phyloP scores from a whole-genome alignment of 352 stramenopile species.

The Pythium rishiriense region DNA sequence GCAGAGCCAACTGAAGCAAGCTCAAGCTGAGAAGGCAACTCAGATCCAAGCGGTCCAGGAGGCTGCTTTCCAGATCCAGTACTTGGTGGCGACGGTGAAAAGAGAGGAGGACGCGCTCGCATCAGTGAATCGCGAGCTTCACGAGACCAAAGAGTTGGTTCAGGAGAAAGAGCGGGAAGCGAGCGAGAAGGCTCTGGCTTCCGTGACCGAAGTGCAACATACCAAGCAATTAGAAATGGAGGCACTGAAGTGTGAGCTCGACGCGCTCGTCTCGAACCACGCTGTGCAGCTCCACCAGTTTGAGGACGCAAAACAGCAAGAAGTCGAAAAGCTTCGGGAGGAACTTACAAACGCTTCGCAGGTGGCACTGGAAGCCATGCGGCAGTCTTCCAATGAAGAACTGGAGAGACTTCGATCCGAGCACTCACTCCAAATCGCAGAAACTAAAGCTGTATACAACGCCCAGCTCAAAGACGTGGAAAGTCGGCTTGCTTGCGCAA shows the following conservation, averaged over 20 bases:
- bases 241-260: constrained; percentile 10
- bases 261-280: not conserved
- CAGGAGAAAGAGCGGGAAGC: not conserved
- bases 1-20: not conserved
- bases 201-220: not conserved
- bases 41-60: constrained; percentile 1
- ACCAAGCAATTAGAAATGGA: not conserved
- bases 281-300: not conserved
- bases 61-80: constrained; percentile 3
- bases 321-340: not conserved
- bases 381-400: not conserved
- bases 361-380: not conserved
- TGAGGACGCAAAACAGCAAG: not conserved
- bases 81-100: constrained; percentile 14
- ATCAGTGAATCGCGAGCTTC: not conserved
- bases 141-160: not conserved
- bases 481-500: not conserved
- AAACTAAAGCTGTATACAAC: not conserved
- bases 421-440: not conserved
- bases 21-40: not conserved
- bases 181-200: not conserved
- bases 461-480: constrained; percentile 1
- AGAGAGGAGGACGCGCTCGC: constrained; percentile 6
- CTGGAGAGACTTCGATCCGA: not conserved
- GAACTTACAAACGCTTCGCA: constrained; percentile 1